phyloP scores from a whole-genome alignment of 1,139 yeast species.

The Hemisphaericaspora subhashii region DNA sequence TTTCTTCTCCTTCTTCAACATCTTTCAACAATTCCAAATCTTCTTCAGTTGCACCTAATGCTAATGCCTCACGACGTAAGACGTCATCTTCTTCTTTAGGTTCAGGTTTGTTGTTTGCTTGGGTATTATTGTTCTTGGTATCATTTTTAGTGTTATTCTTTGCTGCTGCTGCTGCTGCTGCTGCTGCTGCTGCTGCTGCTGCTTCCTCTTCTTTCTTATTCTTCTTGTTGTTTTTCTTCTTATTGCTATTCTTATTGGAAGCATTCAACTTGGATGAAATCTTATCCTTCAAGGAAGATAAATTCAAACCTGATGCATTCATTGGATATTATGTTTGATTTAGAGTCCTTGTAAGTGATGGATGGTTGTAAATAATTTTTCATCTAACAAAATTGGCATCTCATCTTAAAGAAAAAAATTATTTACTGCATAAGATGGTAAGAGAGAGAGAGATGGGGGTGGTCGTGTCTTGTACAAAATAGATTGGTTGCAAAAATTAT shows the following conservation, averaged over 20 bases:
- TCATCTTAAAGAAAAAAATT: no score
- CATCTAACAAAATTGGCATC: no score
- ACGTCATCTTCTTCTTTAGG: conserved; percentile 30
- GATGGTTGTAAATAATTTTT: no score
- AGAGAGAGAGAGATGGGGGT: no score
- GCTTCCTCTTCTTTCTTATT: conserved; percentile 13
- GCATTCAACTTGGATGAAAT: conserved; percentile 47
- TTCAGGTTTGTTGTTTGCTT: conserved; percentile 6
- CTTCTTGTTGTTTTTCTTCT: conserved; percentile 21
- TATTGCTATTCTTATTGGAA: conserved; percentile 21
- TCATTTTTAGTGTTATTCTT: conserved; percentile 10
- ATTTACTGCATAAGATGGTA: no score
- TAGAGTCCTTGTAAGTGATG: no score
- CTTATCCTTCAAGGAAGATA: conserved; percentile 59
- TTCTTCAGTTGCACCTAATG: conserved; percentile 67
- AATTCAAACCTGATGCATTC: conserved; percentile 39
- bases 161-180: no score
- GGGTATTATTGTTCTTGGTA: conserved; percentile 14
- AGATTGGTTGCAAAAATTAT: no score
- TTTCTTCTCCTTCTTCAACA: conserved; percentile 52
- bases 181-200: no score
- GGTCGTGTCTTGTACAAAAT: no score
- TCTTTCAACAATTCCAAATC: conserved; percentile 57
- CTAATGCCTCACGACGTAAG: conserved; percentile 67
- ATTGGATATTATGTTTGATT: no score